phyloP scores from a whole-genome alignment of 331 rosid genomes.

The Prunus yedoensis region DNA sequence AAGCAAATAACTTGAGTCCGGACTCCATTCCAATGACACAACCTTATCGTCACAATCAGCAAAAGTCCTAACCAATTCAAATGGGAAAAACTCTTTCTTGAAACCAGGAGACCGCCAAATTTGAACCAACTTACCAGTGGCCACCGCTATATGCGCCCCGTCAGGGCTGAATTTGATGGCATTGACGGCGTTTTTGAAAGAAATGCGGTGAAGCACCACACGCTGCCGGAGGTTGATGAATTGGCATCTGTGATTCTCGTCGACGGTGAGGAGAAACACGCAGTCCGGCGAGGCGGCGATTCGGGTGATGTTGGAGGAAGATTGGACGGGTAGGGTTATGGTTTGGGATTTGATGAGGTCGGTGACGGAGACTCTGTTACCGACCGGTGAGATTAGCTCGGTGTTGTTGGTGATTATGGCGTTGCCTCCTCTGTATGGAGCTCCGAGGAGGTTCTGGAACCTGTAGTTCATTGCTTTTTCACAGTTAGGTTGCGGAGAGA shows the following conservation, averaged over 20 bases:
- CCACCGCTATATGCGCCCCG: slow-evolving; percentile 65
- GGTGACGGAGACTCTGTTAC: slow-evolving; percentile 77
- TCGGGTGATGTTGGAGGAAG: slow-evolving; percentile 73
- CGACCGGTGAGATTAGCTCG: slow-evolving; percentile 74
- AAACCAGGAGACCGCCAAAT: slow-evolving; percentile 90
- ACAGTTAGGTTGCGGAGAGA: not conserved
- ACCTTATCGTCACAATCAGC: slow-evolving; percentile 61
- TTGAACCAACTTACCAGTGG: slow-evolving; percentile 72
- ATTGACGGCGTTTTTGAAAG: slow-evolving; percentile 63
- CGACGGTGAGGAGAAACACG: slow-evolving; percentile 70
- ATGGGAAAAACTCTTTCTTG: slow-evolving; percentile 59
- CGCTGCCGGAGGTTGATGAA: slow-evolving; percentile 91
- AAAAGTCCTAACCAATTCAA: slow-evolving; percentile 66
- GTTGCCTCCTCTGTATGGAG: slow-evolving; percentile 95
- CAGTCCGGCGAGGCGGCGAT: slow-evolving; percentile 86
- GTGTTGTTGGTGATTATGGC: slow-evolving; percentile 57
- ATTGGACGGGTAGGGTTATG: slow-evolving; percentile 65
- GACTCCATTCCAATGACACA: slow-evolving; percentile 76
- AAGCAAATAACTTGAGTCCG: slow-evolving; percentile 61
- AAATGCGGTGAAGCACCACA: slow-evolving; percentile 72
- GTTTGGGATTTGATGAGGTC: slow-evolving; percentile 77
- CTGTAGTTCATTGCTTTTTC: slow-evolving; percentile 63
- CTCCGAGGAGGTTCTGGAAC: slow-evolving; percentile 90
- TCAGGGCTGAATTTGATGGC: slow-evolving; percentile 66
- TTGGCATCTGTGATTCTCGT: slow-evolving; percentile 69